Evolutionary conservation across 306 rosid genomes (phyloP), one percentile per base, ranked within the genome.

Genomic region (Delonix regia): DNA sequence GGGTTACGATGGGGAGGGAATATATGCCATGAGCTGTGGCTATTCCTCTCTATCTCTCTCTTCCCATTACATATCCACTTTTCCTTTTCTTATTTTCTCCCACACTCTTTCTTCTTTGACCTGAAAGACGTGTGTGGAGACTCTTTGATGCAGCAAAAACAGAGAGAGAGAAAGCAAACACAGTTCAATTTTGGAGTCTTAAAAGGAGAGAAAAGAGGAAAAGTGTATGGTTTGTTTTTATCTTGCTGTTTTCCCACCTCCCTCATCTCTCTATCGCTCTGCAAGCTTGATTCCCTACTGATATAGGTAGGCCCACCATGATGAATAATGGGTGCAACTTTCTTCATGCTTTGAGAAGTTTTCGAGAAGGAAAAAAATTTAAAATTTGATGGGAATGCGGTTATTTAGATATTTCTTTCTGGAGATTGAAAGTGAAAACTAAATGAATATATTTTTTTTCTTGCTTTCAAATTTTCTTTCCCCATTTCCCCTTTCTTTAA

Each of bases 181-280:
- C 83, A 78, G 82, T 82, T 86, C 85, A 87, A 89, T 84, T 83
- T 55, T 86, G 78, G 85, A 78, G 96, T 78, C 97, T 91, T 81
- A 86, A 90, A 96, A 96, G 98, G 86, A 87, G 93, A 91, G 99
- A 91, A 90, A 88, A 88, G 86, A 91, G 75, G 86, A 83, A 88
- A 93, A 91, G 97, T 89, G 93, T 84, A 88, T 88, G 89, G 89
- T 91, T 93, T 93, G 96, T 96, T 96, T 89, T 93, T 96, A 86
- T 90, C 89, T 84, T 84, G 83, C 75, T 91, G 95, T 87, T 91
- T 92, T 87, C 87, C 84, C 86, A 79, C 88, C 75, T 76, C 18
- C 64, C 22, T 27, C 15, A 15, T 5, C 88, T 41, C 73, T 56
- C 75, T 76, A 45, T 62, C 81, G 42, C 80, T 47, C 85, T 79